phyloP scores from a whole-genome alignment of 2,329 filamentous ascomycete genomes.

The Botrytis fabae region DNA sequence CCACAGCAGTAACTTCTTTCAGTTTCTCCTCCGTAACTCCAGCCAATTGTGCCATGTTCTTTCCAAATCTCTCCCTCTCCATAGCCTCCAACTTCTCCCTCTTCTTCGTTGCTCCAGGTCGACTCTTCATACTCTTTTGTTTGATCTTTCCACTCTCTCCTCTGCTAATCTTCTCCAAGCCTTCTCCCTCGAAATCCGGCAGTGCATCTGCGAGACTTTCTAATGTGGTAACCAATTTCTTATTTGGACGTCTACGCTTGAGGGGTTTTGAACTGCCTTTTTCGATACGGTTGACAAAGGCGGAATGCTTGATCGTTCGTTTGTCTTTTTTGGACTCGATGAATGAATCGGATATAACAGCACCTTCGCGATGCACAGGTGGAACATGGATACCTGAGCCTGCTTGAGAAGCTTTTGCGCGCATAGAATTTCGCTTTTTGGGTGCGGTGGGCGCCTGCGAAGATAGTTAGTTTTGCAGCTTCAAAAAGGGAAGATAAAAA shows the following conservation, averaged over 20 bases:
- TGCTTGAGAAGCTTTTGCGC: conserved; percentile 55
- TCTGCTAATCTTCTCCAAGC: conserved; percentile 43
- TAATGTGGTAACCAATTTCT: conserved; percentile 76
- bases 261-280: conserved; percentile 57
- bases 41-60: conserved; percentile 74
- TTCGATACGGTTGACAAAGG: conserved; percentile 74
- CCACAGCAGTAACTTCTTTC: conserved; percentile 18
- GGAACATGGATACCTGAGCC: conserved; percentile 44
- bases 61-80: conserved; percentile 82
- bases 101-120: conserved; percentile 77
- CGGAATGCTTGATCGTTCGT: conserved; percentile 75
- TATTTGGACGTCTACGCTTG: conserved; percentile 68
- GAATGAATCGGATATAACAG: conserved; percentile 58
- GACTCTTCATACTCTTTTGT: conserved; percentile 71
- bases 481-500: neutral
- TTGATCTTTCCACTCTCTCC: conserved; percentile 61
- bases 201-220: conserved; percentile 78
- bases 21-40: conserved; percentile 21
- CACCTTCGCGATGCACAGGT: conserved; percentile 47
- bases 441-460: conserved; percentile 47
- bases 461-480: conserved; percentile 28
- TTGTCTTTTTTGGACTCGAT: conserved; percentile 79
- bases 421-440: conserved; percentile 57
- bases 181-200: conserved; percentile 54
- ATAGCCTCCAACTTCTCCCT: conserved; percentile 77